Conservation (phyloP, 2,329 filamentous ascomycete genomes). For the Colletotrichum kahawae region DNA sequence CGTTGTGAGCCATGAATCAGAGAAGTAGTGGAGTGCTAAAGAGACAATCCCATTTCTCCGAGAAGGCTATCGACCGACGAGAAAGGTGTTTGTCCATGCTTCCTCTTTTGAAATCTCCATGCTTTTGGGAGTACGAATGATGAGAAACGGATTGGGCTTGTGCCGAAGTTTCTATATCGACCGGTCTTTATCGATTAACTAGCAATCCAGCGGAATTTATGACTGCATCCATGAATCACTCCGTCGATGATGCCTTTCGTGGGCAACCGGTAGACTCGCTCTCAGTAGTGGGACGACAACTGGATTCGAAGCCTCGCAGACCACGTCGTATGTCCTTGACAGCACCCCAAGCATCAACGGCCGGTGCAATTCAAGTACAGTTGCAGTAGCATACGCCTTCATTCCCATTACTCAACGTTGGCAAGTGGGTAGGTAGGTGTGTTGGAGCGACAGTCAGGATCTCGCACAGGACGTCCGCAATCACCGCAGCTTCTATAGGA, state of each 20-base stretch:
- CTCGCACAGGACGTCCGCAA: not conserved
- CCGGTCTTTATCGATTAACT: too few species aligned
- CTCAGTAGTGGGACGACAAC: too few species aligned
- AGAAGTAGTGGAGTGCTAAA: fast-evolving
- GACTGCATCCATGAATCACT: too few species aligned
- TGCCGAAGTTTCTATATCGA: too few species aligned
- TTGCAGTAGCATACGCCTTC: not conserved
- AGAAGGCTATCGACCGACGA: not conserved
- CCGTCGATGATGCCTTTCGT: too few species aligned
- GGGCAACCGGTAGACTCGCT: too few species aligned
- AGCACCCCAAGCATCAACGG: not conserved
- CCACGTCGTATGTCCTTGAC: too few species aligned
- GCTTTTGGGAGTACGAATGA: too few species aligned
- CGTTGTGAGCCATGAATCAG: fast-evolving
- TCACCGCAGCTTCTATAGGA: fast-evolving
- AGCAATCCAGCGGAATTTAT: too few species aligned
- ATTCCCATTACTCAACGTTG: not conserved
- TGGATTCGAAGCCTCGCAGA: too few species aligned
- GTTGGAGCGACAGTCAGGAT: not conserved
- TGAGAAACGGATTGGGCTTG: too few species aligned
- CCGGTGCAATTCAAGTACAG: too few species aligned
- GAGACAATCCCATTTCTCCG: not conserved
- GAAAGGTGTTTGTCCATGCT: fast-evolving
- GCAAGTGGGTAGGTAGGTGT: not conserved
- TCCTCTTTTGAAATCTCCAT: not conserved